Evolutionary conservation across 768 basidiomycete genomes (phyloP).

Genomic region (Saitozyma podzolica): DNA sequence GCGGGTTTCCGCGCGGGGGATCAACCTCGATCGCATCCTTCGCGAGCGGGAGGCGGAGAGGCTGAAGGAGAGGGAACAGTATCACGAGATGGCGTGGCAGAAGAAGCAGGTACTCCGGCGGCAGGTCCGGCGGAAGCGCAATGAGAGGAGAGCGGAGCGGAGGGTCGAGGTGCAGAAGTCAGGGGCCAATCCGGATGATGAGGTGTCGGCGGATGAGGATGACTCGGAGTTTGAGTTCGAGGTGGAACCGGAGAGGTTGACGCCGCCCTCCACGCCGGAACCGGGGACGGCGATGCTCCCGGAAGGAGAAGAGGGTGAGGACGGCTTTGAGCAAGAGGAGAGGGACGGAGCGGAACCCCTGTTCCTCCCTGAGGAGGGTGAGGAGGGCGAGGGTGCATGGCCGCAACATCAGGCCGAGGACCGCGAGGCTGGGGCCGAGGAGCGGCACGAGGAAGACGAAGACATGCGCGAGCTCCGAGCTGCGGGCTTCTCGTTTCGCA

Average conservation of each 20-base stretch:
- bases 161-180: background rate
- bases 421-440: constrained; percentile 12
- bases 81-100: constrained; percentile 4
- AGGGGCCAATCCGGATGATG: constrained; percentile 21
- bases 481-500: constrained; percentile 5
- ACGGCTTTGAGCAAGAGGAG: background rate
- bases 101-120: constrained; percentile 19
- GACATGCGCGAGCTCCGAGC: constrained; percentile 12
- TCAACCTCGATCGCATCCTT: constrained; percentile 10
- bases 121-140: constrained; percentile 17
- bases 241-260: constrained; percentile 32
- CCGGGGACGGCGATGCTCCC: constrained; percentile 8
- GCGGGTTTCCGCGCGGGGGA: constrained; percentile 17
- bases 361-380: constrained; percentile 16
- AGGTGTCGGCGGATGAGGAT: constrained; percentile 31
- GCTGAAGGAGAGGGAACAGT: background rate
- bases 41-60: constrained; percentile 5
- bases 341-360: constrained; percentile 3
- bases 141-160: constrained; percentile 11
- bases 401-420: constrained; percentile 10
- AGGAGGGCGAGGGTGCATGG: constrained; percentile 14
- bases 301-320: constrained; percentile 8
- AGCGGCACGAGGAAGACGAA: constrained; percentile 16
- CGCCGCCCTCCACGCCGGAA: constrained; percentile 28
- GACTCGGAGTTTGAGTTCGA: constrained; percentile 40